These are phyloP conservation scores for Nitzschia palea DNA, from an alignment of 108 stramenopile genomes.

Conservation along the genomic window DNA sequence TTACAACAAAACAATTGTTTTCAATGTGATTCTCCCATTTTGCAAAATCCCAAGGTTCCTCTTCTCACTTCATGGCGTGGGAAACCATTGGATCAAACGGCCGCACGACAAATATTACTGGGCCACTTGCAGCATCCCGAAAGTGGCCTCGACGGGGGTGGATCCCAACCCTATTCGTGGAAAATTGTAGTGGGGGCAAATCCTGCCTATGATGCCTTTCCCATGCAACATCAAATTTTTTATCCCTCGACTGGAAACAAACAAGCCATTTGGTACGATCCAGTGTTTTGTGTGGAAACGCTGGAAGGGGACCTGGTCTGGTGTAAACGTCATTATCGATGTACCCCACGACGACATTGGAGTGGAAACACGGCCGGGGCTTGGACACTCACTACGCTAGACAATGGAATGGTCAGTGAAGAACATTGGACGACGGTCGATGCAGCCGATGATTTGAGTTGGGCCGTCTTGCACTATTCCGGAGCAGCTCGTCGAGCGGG, in stretches of 20 bases:
- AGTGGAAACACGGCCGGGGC: conserved; percentile 60
- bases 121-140: conserved; percentile 66
- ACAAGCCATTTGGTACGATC: conserved; percentile 92
- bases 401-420: conserved; percentile 89
- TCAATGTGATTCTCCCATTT: conserved; percentile 72
- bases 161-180: conserved; percentile 76
- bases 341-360: conserved; percentile 4
- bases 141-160: conserved; percentile 36
- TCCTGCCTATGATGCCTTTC: conserved; percentile 95
- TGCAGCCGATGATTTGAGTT: conserved; percentile 89
- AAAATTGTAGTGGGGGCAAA: conserved; percentile 91
- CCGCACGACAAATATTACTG: conserved; percentile 75
- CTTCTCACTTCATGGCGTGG: conserved; percentile 73
- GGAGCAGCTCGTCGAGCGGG: conserved; percentile 92
- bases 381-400: conserved; percentile 77
- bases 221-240: conserved; percentile 86
- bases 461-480: conserved; percentile 92
- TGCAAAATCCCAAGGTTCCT: conserved; percentile 58
- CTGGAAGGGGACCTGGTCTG: conserved; percentile 91
- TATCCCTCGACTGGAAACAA: conserved; percentile 27
- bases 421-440: conserved; percentile 94
- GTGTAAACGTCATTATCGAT: conserved; percentile 84
- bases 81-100: conserved; percentile 59
- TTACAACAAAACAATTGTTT: conserved; percentile 54
- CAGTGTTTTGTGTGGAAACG: conserved; percentile 94